Percentiles rank a stretch among this genome's conserved stretches.
These are phyloP conservation scores for Triticum timopheevii DNA, from an alignment of 176 grass and related monocot genomes.

Conservation along the genomic window DNA sequence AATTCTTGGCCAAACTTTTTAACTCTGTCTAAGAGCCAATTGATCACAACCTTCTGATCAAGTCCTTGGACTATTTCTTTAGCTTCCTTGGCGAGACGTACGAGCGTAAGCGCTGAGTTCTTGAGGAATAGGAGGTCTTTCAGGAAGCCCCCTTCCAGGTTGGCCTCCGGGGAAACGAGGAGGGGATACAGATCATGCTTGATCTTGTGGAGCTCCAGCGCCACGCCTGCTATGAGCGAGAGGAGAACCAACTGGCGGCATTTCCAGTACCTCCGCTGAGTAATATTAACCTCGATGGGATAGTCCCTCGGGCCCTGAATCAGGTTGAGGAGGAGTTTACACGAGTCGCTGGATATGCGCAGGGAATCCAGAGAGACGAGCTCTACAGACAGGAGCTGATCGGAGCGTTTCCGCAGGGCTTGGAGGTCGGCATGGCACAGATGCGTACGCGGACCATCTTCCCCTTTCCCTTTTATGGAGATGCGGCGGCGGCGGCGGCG, in stretches of 20 bases:
- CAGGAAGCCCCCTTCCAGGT: background rate
- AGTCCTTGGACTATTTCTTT: background rate
- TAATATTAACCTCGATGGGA: background rate
- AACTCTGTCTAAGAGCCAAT: background rate
- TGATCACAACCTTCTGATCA: background rate
- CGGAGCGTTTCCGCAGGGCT: background rate
- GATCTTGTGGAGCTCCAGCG: background rate
- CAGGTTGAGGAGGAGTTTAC: background rate
- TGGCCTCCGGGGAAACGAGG: background rate
- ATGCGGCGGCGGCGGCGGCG: background rate
- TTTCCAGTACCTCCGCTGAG: background rate
- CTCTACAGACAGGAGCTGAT: background rate
- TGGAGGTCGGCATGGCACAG: background rate
- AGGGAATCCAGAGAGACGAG: background rate
- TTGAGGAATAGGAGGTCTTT: background rate
- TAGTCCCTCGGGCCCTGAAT: background rate
- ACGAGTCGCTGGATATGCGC: background rate
- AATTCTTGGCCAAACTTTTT: background rate
- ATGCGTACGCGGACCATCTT: background rate
- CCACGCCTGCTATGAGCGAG: background rate
- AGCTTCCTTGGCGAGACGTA: background rate
- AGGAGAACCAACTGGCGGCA: background rate
- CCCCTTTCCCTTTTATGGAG: no score
- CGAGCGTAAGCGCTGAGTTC: background rate
- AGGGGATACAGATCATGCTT: background rate